Evolutionary conservation across 768 basidiomycete species (phyloP).

Genomic region (Auriculariales sp.): DNA sequence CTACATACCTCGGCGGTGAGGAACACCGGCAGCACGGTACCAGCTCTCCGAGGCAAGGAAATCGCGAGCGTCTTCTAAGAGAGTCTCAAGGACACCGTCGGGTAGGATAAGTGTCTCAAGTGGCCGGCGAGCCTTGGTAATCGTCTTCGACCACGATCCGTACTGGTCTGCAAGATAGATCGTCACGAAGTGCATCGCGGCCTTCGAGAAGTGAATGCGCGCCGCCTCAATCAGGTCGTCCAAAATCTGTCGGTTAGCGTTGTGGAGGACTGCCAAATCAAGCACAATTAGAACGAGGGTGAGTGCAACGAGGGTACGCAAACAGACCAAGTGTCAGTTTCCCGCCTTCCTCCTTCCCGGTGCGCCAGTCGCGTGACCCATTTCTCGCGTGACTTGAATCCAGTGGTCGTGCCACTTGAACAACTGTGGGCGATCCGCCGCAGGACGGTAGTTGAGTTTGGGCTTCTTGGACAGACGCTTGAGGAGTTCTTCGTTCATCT

Average conservation of each 20-base stretch:
- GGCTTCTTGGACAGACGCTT: slow-evolving; percentile 7
- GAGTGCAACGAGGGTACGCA: neutral
- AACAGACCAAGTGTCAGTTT: neutral
- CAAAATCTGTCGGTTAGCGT: neutral
- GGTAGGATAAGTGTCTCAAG: slow-evolving; percentile 39
- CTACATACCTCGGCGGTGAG: slow-evolving; percentile 40
- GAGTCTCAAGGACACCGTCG: slow-evolving; percentile 28
- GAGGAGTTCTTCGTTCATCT: slow-evolving; percentile 7
- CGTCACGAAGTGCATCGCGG: neutral
- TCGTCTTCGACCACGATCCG: slow-evolving; percentile 20
- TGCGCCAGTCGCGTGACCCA: neutral
- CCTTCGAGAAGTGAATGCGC: neutral
- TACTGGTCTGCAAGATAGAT: slow-evolving; percentile 21
- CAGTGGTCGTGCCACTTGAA: slow-evolving; percentile 31
- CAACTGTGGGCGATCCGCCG: slow-evolving; percentile 24
- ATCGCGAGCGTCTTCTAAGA: slow-evolving; percentile 36
- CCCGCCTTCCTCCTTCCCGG: neutral
- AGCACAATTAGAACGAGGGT: no score
- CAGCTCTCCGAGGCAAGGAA: slow-evolving; percentile 41
- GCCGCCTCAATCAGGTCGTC: neutral
- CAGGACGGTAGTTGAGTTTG: slow-evolving; percentile 29
- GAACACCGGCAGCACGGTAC: slow-evolving; percentile 43
- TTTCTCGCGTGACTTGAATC: slow-evolving; percentile 13
- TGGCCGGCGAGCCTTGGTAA: slow-evolving; percentile 33
- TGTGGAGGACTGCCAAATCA: neutral